Evolutionary conservation across 2,329 filamentous ascomycete species (phyloP), one percentile per base, ranked within the genome.

Genomic region (Fusarium veterinarium): DNA sequence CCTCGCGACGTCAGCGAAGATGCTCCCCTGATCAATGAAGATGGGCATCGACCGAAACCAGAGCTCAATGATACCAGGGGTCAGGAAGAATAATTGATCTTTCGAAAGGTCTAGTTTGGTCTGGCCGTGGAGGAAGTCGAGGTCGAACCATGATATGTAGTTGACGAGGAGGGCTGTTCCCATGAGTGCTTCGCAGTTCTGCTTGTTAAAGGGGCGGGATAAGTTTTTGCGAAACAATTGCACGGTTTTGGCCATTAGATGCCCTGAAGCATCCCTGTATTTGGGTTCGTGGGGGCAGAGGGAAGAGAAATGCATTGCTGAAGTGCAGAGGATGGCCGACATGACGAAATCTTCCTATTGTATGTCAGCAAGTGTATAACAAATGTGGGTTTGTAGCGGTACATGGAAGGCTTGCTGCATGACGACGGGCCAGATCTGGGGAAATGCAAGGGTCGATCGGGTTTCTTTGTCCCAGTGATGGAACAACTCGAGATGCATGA

Each of bases 381-480:
- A 19, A 28, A 13, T 2, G 17, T 8, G 11, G 16, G 11, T 45
- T 25, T 28, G 23, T 9, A 40, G 11, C 11, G 7, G 23, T 45
- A 45, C 42, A 5, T 38, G 19, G 8, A 53, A 53, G 7, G 49
- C 49, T 9, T 53, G 49, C 14, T 40, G 33, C 19, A 53, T 9
- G 8, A 40, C 14, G 0, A 17, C 16, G 2, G 33, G 33, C 49
- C 49, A 53, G 33, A 53, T 38, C 23, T 40, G 49, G 3, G 33
- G 49, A 40, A 53, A 53, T n/a, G 49, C 23, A 28, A 53, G 49
- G 23, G 49, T 40, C 10, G 33, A 10, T 8, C 33, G 23, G 0
- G 33, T 53, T 3, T 53, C 49, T 5, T n/a, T 53, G 17, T 53
- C 49, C 49, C 49, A 53, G 33, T 53, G 49, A n/a, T 53, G 13